phyloP scores from a whole-genome alignment of 768 basidiomycete species.

The Hortiboletus campestris region DNA sequence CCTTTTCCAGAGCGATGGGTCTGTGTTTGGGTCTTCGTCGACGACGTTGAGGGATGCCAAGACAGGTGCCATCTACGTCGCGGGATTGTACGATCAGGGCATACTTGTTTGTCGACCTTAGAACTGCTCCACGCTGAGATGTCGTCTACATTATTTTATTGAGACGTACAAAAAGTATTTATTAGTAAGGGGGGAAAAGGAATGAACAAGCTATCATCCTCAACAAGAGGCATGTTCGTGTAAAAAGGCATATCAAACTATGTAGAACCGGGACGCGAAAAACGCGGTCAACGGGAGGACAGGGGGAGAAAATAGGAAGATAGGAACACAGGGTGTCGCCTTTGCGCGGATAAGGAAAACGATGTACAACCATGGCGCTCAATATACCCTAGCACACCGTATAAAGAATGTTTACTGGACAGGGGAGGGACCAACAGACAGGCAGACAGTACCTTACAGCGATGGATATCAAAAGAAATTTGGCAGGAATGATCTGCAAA shows the following conservation, averaged over 20 bases:
- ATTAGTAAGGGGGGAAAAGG: neutral
- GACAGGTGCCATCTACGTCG: conserved; percentile 49
- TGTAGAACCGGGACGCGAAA: neutral
- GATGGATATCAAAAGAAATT: conserved; percentile 48
- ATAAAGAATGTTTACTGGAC: conserved; percentile 9
- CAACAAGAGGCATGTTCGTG: conserved; percentile 1
- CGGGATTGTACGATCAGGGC: conserved; percentile 59
- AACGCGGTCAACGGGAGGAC: neutral
- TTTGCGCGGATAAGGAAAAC: conserved; percentile 4
- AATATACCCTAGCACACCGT: conserved; percentile 21
- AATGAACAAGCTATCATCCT: neutral
- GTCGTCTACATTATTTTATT: conserved; percentile 1
- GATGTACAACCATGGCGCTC: conserved; percentile 20
- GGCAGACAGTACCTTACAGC: conserved; percentile 13
- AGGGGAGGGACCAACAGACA: conserved; percentile 10
- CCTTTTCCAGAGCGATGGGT: conserved; percentile 74
- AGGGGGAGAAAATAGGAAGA: neutral
- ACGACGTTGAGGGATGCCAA: conserved; percentile 52
- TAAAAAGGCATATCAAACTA: conserved; percentile 2
- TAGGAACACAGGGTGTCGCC: conserved; percentile 17
- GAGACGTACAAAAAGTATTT: conserved; percentile 13
- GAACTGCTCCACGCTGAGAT: neutral
- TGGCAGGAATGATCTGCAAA: conserved; percentile 54
- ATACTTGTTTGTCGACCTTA: conserved; percentile 47
- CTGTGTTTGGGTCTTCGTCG: conserved; percentile 51